A percentile compares a stretch with the other conserved stretches of the same genome.
phyloP scores from a whole-genome alignment of 2,329 filamentous ascomycete genomes.

The Beauveria sp. region DNA sequence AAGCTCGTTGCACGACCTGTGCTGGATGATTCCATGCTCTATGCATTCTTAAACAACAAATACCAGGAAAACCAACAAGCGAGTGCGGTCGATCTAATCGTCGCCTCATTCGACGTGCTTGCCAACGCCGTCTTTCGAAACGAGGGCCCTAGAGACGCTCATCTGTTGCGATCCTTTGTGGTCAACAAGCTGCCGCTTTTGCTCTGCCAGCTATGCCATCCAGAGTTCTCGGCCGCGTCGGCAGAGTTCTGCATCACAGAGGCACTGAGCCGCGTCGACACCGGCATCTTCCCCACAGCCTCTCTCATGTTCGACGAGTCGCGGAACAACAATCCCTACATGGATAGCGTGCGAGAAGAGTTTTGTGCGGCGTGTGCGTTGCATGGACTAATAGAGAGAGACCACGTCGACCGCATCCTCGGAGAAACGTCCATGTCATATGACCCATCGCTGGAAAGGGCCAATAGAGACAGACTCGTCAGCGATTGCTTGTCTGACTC shows the following conservation, averaged over 20 bases:
- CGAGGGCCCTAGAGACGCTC: constrained; percentile 50
- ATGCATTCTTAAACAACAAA: constrained; percentile 75
- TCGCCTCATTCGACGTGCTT: constrained; percentile 82
- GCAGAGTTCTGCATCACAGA: constrained; percentile 62
- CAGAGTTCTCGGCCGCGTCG: constrained; percentile 67
- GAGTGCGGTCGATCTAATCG: constrained; percentile 73
- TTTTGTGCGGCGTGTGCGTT: constrained; percentile 88
- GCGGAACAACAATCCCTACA: constrained; percentile 50
- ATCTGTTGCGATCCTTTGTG: constrained; percentile 77
- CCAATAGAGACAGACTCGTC: constrained; percentile 70
- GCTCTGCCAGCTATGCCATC: constrained; percentile 48
- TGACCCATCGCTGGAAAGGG: constrained; percentile 65
- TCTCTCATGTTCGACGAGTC: constrained; percentile 53
- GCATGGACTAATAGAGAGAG: constrained; percentile 73
- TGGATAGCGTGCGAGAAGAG: constrained; percentile 55
- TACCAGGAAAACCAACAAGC: constrained; percentile 78
- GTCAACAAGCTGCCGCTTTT: constrained; percentile 58
- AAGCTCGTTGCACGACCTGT: constrained; percentile 76
- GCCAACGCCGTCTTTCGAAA: constrained; percentile 74
- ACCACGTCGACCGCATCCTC: constrained; percentile 69
- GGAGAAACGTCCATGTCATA: constrained; percentile 79
- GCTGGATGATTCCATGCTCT: constrained; percentile 70
- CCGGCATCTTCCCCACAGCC: constrained; percentile 61
- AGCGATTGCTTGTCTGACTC: constrained; percentile 70
- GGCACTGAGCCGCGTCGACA: constrained; percentile 73